Conservation (phyloP, 768 basidiomycete genomes). For the Gyrodon lividus region DNA sequence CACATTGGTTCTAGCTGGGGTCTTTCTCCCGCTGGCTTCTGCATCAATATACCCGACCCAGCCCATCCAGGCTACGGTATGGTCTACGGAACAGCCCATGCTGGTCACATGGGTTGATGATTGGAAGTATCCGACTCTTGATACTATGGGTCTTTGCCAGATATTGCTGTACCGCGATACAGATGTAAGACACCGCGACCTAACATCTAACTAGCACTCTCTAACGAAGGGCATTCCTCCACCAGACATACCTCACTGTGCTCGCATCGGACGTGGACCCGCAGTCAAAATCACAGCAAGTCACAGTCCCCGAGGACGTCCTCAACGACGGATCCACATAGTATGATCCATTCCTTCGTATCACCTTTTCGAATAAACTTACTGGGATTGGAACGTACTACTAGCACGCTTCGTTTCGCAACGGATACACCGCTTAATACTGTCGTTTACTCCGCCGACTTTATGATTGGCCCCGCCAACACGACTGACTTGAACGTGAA, state of each 20-base stretch:
- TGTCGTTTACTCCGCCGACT: constrained; percentile 52
- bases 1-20: constrained; percentile 1
- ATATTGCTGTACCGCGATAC: constrained; percentile 48
- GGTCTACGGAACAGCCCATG: constrained; percentile 42
- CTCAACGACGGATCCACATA: constrained; percentile 29
- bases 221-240: neutral
- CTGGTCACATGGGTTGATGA: constrained; percentile 54
- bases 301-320: constrained; percentile 31
- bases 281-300: constrained; percentile 12
- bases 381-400: neutral
- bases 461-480: constrained; percentile 37
- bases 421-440: constrained; percentile 21
- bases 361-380: neutral
- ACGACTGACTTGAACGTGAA: too few species aligned
- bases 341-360: constrained; percentile 17
- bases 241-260: constrained; percentile 41
- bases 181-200: constrained; percentile 31
- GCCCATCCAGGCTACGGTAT: constrained; percentile 46
- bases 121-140: constrained; percentile 37
- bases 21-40: constrained; percentile 13
- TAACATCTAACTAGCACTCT: neutral
- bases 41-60: constrained; percentile 51
- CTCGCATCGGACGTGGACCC: constrained; percentile 48
- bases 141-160: constrained; percentile 40
- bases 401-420: constrained; percentile 36